Percentiles rank a stretch among this genome's conserved stretches.
Evolutionary conservation across 2,329 filamentous ascomycete genomes (phyloP).

Genomic region (Pezicula neosporulosa): DNA sequence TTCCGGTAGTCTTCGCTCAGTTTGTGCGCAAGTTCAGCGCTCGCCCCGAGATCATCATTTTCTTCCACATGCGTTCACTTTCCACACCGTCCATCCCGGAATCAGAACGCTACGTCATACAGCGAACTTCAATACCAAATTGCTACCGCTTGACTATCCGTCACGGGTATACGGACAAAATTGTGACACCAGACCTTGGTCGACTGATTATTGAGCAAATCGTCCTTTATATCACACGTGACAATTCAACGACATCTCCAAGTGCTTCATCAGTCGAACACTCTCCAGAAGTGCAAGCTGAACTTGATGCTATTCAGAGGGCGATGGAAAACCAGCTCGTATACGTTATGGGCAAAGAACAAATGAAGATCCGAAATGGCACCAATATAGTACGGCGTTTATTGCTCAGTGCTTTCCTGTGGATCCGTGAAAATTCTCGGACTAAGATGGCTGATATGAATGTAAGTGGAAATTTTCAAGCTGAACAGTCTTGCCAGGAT

Average conservation of each 20-base stretch:
- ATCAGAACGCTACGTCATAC: conserved; percentile 43
- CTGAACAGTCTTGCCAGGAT: too few relatives aligned
- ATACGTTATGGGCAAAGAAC: conserved; percentile 60
- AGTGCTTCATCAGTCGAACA: conserved; percentile 13
- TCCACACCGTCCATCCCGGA: conserved; percentile 52
- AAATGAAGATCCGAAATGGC: conserved; percentile 45
- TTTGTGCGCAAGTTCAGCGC: conserved; percentile 70
- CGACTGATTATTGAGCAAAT: conserved; percentile 57
- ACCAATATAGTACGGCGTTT: conserved; percentile 40
- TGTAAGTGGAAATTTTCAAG: conserved; percentile 24
- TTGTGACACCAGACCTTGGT: conserved; percentile 62
- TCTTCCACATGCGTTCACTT: conserved; percentile 69
- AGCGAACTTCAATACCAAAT: conserved; percentile 43
- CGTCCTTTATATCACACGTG: conserved; percentile 42
- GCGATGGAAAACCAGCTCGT: conserved; percentile 46
- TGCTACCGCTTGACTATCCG: conserved; percentile 68
- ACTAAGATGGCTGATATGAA: conserved; percentile 63
- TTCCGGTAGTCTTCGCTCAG: conserved; percentile 66
- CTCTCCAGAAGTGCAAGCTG: conserved; percentile 26
- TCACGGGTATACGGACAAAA: conserved; percentile 70
- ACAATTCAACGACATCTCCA: conserved; percentile 19
- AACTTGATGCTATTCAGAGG: conserved; percentile 40
- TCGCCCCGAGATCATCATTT: conserved; percentile 64
- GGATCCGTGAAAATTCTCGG: conserved; percentile 62
- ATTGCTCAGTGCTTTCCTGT: conserved; percentile 55